Evolutionary conservation across 2,329 filamentous ascomycete species (phyloP), one percentile per base, ranked within the genome.

Genomic region (Hypoxylon sp.): DNA sequence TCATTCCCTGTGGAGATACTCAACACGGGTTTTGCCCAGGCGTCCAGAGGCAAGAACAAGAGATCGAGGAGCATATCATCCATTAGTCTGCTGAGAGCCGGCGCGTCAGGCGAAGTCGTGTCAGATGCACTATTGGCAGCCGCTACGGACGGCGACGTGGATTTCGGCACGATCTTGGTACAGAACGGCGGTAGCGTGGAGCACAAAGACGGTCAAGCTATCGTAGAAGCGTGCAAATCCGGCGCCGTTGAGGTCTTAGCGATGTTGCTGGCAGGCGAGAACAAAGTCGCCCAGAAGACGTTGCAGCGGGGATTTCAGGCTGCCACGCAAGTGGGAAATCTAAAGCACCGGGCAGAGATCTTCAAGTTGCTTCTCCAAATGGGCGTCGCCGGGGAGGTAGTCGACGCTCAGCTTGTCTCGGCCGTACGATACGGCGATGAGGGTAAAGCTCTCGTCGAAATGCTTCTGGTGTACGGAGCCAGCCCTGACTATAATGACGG

Each of bases 401-500:
- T 86, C 0, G 78, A 85, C 48, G 75, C 77, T 3, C 79, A 86
- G 64, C 77, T 87, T 1, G 73, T 83, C 1, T 82, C 79, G 0
- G 81, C 83, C 0, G 79, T 79, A 0, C 75, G 81, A 35, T 84
- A 79, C 48, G 81, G 82, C 0, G 77, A 81, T 23, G 75, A 76
- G 1, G 82, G 79, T 1, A 74, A 78, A 23, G 74, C 75, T 4
- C 70, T 86, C 11, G 75, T 87, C 26, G 73, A 71, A 23, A 77
- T 85, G 8, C 67, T 88, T 15, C 71, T 87, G 6, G 60, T 69
- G 1, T 76, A 80, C 26, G 83, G 84, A 0, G 85, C 84, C 2
- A 81, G 81, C 49, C 79, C 82, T 0, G 81, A 87, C 64, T 81
- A 81, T 66, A 80, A 80, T 17, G 75, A 78, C 8, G 83, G 83